A percentile compares a stretch with the other conserved stretches of the same genome.
These are phyloP conservation scores for Albugo laibachii DNA, from an alignment of 352 stramenopile genomes.

Conservation along the genomic window DNA sequence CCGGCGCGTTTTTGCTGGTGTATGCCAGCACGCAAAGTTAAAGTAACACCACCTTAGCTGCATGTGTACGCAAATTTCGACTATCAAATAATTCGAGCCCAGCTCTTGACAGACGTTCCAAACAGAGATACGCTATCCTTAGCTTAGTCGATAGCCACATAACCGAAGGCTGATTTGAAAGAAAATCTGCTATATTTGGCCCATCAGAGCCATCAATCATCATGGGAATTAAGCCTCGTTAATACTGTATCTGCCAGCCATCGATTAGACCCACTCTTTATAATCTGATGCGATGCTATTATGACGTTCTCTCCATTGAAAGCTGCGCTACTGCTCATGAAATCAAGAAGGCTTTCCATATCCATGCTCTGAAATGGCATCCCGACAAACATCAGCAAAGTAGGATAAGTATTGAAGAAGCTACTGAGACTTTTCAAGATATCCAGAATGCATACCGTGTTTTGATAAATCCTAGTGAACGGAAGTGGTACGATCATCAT, in stretches of 20 bases:
- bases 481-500: slow-evolving; percentile 81
- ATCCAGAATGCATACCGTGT: slow-evolving; percentile 78
- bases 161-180: too few species aligned
- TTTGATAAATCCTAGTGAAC: slow-evolving; percentile 63
- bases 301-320: slow-evolving; percentile 54
- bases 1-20: too few species aligned
- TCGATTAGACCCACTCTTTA: neutral
- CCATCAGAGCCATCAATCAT: too few species aligned
- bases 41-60: too few species aligned
- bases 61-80: too few species aligned
- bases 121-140: too few species aligned
- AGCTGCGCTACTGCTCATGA: slow-evolving; percentile 27
- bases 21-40: too few species aligned
- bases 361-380: slow-evolving; percentile 60
- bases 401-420: slow-evolving; percentile 44
- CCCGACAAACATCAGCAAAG: slow-evolving; percentile 73
- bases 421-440: slow-evolving; percentile 63
- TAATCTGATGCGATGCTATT: slow-evolving; percentile 49
- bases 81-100: too few species aligned
- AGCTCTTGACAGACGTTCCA: too few species aligned
- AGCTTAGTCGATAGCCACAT: too few species aligned
- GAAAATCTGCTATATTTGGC: too few species aligned
- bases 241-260: neutral
- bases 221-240: too few species aligned
- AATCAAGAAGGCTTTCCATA: slow-evolving; percentile 62